Evolutionary conservation across 768 basidiomycete species (phyloP).

Genomic region (Dacryopinax primogenitus): DNA sequence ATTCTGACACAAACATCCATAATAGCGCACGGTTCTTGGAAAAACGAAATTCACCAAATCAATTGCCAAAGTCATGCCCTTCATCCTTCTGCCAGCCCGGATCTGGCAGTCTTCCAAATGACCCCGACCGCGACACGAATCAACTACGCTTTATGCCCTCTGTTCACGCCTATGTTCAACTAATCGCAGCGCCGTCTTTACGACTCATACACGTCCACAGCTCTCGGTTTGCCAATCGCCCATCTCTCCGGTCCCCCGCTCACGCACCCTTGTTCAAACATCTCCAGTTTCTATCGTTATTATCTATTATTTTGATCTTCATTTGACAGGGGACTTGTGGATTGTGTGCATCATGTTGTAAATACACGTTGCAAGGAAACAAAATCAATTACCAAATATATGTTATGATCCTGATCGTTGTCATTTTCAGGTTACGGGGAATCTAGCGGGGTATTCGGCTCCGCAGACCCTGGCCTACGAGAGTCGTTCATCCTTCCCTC

Average conservation of each 20-base stretch:
- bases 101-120: neutral
- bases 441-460: too few species aligned
- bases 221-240: neutral
- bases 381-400: constrained; percentile 8
- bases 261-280: neutral
- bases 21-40: neutral
- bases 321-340: neutral
- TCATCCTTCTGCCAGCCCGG: neutral
- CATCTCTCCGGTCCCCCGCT: neutral
- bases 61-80: neutral
- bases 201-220: neutral
- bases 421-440: neutral
- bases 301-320: neutral
- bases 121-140: neutral
- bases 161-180: neutral
- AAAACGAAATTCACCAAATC: constrained; percentile 8
- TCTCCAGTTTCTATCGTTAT: neutral
- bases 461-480: constrained; percentile 1
- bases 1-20: neutral
- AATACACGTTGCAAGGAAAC: constrained; percentile 7
- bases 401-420: neutral
- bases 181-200: neutral
- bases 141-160: neutral
- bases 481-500: neutral
- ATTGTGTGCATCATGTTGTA: neutral